phyloP scores from a whole-genome alignment of 2,329 filamentous ascomycete genomes.

The Chalara sp. region DNA sequence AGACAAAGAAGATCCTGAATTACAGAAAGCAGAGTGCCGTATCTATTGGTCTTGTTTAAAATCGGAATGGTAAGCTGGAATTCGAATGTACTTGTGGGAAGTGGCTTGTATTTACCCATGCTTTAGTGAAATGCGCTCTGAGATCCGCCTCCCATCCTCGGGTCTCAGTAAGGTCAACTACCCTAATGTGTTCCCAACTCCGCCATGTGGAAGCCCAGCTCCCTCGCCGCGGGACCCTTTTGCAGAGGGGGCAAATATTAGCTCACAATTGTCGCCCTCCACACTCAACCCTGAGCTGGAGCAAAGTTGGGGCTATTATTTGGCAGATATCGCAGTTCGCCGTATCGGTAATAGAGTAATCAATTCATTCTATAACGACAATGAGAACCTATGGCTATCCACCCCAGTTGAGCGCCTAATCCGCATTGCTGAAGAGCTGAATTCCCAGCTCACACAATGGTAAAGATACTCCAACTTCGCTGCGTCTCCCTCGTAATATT shows the following conservation, averaged over 20 bases:
- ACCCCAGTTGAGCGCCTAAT: background rate
- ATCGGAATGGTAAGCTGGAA: constrained; percentile 1
- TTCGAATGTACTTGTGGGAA: background rate
- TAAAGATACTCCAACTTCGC: background rate
- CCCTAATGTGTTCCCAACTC: constrained; percentile 3
- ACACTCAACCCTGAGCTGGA: background rate
- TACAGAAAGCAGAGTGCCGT: background rate
- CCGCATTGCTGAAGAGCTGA: background rate
- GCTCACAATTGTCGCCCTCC: background rate
- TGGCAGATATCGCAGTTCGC: constrained; percentile 35
- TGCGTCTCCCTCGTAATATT: too few species aligned
- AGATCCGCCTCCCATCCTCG: constrained; percentile 2
- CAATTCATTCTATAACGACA: constrained; percentile 25
- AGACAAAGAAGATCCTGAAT: background rate
- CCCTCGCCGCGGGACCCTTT: background rate
- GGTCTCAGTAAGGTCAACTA: constrained; percentile 2
- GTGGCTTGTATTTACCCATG: background rate
- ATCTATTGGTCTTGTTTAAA: constrained; percentile 5
- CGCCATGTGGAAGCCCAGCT: background rate
- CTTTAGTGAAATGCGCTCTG: constrained; percentile 4
- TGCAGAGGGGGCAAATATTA: background rate
- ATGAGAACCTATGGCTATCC: background rate
- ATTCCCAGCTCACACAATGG: constrained; percentile 1
- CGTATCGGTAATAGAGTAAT: constrained; percentile 35
- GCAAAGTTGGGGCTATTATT: constrained; percentile 35